Evolutionary conservation across 179 eudicot genomes (phyloP).

Genomic region (Spinacia oleracea): DNA sequence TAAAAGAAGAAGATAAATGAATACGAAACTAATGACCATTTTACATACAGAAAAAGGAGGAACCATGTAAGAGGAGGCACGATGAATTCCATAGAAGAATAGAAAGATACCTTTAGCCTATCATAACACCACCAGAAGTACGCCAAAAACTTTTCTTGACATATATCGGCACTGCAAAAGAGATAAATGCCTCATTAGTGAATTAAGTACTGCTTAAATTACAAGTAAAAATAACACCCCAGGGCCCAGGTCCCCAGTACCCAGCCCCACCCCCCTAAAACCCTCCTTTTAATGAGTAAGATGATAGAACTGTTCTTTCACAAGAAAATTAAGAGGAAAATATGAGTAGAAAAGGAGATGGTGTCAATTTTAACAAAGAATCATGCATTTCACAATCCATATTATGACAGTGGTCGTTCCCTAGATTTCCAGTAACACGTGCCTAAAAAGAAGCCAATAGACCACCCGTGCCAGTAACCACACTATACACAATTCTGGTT

Average conservation of each 20-base stretch:
- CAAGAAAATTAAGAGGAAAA: not conserved
- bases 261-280: not conserved
- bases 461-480: no score
- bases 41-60: not conserved
- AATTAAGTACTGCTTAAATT: not conserved
- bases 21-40: not conserved
- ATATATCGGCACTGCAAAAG: conserved; percentile 69
- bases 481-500: no score
- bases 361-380: no score
- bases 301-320: not conserved
- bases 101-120: conserved; percentile 67
- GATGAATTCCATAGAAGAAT: not conserved
- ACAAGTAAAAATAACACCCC: not conserved
- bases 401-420: no score
- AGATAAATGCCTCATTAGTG: conserved; percentile 20
- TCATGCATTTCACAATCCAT: no score
- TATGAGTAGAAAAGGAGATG: not conserved
- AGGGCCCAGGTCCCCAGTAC: no score
- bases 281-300: not conserved
- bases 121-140: conserved; percentile 99
- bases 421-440: no score
- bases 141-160: conserved; percentile 82
- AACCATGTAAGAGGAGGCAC: not conserved
- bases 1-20: not conserved
- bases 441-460: no score